These are phyloP conservation scores for Hymenoscyphus occultus DNA, from an alignment of 2,329 filamentous ascomycete species.

Conservation along the genomic window DNA sequence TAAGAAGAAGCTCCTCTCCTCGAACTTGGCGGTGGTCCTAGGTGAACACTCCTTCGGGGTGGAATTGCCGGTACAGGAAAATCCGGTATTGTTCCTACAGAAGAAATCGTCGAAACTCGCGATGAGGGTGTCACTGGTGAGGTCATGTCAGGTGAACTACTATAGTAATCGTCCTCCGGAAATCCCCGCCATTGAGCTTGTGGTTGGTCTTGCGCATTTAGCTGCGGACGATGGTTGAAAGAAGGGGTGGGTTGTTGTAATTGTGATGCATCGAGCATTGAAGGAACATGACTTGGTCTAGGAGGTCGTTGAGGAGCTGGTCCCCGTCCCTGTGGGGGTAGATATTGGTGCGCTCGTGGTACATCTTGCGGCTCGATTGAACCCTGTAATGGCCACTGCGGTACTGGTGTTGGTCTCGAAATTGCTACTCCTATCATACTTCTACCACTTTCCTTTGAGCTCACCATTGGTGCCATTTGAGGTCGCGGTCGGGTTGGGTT, in stretches of 20 bases:
- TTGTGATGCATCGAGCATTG: conserved; percentile 54
- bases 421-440: conserved; percentile 42
- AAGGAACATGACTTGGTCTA: conserved; percentile 58
- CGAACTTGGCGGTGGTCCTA: conserved; percentile 60
- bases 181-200: conserved; percentile 11
- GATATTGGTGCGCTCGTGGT: conserved; percentile 41
- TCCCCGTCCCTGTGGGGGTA: conserved; percentile 49
- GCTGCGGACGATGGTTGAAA: conserved; percentile 47
- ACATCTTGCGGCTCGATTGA: conserved; percentile 22
- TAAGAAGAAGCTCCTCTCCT: conserved; percentile 61
- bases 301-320: conserved; percentile 57
- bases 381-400: conserved; percentile 53
- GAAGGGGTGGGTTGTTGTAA: conserved; percentile 55
- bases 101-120: conserved; percentile 52
- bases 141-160: conserved; percentile 39
- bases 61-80: conserved; percentile 34
- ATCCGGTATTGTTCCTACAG: conserved; percentile 57
- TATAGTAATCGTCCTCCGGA: conserved; percentile 22
- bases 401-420: conserved; percentile 46
- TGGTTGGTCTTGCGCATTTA: conserved; percentile 31
- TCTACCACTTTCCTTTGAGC: conserved; percentile 23
- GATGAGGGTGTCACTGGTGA: conserved; percentile 49
- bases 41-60: conserved; percentile 47
- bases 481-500: conserved; percentile 25
- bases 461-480: conserved; percentile 25